Conservation (phyloP, 1,139 yeast species). For the Suhomyces yuchorum region DNA sequence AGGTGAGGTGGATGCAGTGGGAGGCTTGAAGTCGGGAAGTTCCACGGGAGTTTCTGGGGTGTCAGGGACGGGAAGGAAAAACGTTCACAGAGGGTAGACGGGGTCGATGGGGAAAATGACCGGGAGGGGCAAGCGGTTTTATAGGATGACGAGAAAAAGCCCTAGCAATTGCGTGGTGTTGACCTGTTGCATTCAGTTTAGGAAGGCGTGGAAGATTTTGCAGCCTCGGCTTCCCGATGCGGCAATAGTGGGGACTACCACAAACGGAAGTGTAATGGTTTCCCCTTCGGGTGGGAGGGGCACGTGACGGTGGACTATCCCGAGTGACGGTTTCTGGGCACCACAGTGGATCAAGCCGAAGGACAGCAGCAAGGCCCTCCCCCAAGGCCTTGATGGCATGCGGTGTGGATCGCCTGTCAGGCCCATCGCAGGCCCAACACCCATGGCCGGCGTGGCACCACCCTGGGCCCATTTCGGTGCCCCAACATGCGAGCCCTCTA, state of each 20-base stretch:
- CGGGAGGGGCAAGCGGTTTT: constrained; percentile 7
- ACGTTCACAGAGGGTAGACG: not conserved
- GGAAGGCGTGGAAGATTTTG: too few relatives aligned
- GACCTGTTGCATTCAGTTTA: not conserved
- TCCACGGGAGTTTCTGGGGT: not conserved
- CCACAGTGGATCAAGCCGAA: too few relatives aligned
- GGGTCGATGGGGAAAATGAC: not conserved
- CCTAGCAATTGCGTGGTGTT: not conserved
- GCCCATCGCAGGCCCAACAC: not conserved
- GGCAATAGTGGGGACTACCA: constrained; percentile 2
- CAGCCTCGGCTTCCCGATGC: too few relatives aligned
- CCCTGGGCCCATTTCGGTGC: not conserved
- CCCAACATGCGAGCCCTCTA: not conserved
- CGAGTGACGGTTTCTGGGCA: not conserved
- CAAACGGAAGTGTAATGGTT: constrained; percentile 4
- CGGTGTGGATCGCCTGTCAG: too few relatives aligned
- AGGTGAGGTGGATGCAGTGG: not conserved
- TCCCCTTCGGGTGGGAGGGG: not conserved
- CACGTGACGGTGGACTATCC: not conserved
- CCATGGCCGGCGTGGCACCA: not conserved
- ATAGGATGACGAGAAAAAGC: not conserved
- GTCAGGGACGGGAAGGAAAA: not conserved
- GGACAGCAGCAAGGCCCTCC: too few relatives aligned
- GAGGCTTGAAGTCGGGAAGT: not conserved
- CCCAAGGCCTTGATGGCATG: too few relatives aligned